phyloP scores from a whole-genome alignment of 192 early-diverging fungal species.

The Linnemannia hyalina region DNA sequence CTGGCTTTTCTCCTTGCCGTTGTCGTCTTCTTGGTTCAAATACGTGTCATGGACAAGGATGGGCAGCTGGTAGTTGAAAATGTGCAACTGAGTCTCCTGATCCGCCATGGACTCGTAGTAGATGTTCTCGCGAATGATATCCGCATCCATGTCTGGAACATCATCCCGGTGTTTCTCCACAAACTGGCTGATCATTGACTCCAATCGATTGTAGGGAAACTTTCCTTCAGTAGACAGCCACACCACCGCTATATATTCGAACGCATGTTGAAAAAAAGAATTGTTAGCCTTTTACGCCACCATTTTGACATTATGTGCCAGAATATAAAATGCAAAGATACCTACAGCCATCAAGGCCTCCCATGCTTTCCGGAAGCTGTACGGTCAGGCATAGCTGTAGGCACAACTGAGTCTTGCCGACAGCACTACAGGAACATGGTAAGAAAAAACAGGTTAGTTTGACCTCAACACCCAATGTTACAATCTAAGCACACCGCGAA shows the following conservation, averaged over 20 bases:
- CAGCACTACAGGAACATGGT: constrained; percentile 61
- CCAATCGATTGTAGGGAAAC: constrained; percentile 74
- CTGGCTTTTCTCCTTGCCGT: neutral
- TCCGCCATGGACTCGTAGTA: constrained; percentile 79
- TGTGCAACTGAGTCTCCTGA: constrained; percentile 78
- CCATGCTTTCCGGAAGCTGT: constrained; percentile 68
- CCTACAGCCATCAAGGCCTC: constrained; percentile 73
- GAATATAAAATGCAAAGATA: neutral
- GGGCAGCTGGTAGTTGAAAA: constrained; percentile 81
- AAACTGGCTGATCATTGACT: constrained; percentile 58
- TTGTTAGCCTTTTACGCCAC: neutral
- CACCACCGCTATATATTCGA: constrained; percentile 56
- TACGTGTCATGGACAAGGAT: constrained; percentile 58
- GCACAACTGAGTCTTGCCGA: constrained; percentile 91
- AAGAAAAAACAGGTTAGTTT: neutral
- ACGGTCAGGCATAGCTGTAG: constrained; percentile 83
- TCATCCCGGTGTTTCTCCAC: constrained; percentile 28
- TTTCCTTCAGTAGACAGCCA: constrained; percentile 82
- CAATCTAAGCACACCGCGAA: neutral
- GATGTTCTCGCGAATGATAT: constrained; percentile 59
- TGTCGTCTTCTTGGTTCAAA: neutral
- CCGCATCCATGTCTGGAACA: constrained; percentile 31
- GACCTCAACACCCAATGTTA: neutral
- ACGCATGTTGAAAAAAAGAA: neutral
- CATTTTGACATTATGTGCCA: neutral